Percentiles rank a stretch among this genome's conserved stretches.
These are phyloP conservation scores for Gaillardinia entomophila DNA, from an alignment of 805 yeast species.

Conservation along the genomic window DNA sequence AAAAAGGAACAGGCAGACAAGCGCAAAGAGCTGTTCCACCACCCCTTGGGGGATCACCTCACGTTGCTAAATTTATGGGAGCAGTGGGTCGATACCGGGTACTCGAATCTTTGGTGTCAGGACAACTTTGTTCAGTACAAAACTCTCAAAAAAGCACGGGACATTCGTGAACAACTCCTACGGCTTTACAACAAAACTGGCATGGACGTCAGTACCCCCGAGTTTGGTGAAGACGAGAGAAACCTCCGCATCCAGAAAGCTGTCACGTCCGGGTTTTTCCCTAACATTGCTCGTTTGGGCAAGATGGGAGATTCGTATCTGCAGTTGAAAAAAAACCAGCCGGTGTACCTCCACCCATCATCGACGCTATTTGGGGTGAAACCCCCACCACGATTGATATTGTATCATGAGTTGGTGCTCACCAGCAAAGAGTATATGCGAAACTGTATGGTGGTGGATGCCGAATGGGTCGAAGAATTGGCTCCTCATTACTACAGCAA, in stretches of 20 bases:
- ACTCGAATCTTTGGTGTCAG: conserved; percentile 74
- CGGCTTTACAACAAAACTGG: conserved; percentile 53
- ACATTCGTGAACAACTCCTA: conserved; percentile 65
- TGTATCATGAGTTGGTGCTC: conserved; percentile 78
- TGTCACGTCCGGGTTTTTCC: conserved; percentile 62
- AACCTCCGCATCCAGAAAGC: conserved; percentile 42
- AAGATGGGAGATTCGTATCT: conserved; percentile 65
- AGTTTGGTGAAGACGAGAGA: conserved; percentile 15
- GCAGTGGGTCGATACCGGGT: conserved; percentile 68
- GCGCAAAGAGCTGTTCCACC: conserved; percentile 50
- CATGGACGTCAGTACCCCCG: conserved; percentile 22
- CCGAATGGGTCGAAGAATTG: conserved; percentile 64
- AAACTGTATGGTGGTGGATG: conserved; percentile 67
- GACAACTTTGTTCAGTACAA: conserved; percentile 78
- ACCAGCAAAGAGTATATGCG: conserved; percentile 89
- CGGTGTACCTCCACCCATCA: conserved; percentile 83
- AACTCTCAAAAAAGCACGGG: conserved; percentile 61
- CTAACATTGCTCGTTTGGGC: conserved; percentile 56
- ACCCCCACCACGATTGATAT: conserved; percentile 68
- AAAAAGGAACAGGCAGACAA: conserved; percentile 62
- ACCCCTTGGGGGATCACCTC: conserved; percentile 71
- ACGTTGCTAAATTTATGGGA: conserved; percentile 68
- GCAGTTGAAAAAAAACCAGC: conserved; percentile 59
- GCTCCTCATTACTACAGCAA: conserved; percentile 57
- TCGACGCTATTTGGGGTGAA: conserved; percentile 58